Evolutionary conservation across 2,329 filamentous ascomycete species (phyloP).

Genomic region (Colletotrichum aenigma): DNA sequence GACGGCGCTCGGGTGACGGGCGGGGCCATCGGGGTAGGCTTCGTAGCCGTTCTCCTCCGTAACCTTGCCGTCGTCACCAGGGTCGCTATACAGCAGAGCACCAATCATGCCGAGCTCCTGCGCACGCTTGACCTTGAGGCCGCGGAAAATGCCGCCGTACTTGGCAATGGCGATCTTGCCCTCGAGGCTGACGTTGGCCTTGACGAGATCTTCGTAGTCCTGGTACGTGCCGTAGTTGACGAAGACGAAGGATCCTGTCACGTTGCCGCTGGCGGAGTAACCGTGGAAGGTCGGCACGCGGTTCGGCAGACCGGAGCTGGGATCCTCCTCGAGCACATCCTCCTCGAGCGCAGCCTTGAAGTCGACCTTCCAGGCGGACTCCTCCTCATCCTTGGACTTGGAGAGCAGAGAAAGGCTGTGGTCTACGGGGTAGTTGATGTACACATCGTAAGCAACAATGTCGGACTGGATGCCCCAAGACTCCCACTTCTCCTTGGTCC

Average conservation of each 20-base stretch:
- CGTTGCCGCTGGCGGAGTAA: slow-evolving; percentile 91
- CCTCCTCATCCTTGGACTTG: slow-evolving; percentile 38
- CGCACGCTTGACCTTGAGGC: slow-evolving; percentile 90
- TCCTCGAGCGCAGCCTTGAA: slow-evolving; percentile 85
- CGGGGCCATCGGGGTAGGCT: slow-evolving; percentile 84
- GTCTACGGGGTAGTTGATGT: slow-evolving; percentile 77
- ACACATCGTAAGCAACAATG: slow-evolving; percentile 76
- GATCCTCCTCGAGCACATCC: slow-evolving; percentile 82
- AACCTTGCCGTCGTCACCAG: slow-evolving; percentile 82
- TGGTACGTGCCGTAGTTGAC: slow-evolving; percentile 89
- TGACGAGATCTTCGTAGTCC: slow-evolving; percentile 82
- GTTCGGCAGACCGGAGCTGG: slow-evolving; percentile 73
- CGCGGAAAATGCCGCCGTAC: slow-evolving; percentile 87
- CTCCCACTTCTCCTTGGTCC: slow-evolving; percentile 77
- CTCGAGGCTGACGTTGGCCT: slow-evolving; percentile 74
- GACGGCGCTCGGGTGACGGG: slow-evolving; percentile 85
- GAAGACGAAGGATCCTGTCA: slow-evolving; percentile 85
- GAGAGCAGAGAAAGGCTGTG: slow-evolving; percentile 72
- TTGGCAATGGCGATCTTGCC: slow-evolving; percentile 89
- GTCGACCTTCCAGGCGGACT: slow-evolving; percentile 60
- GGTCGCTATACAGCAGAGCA: slow-evolving; percentile 84
- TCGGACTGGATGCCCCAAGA: slow-evolving; percentile 70
- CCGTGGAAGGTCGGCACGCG: slow-evolving; percentile 92
- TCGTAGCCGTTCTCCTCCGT: slow-evolving; percentile 83
- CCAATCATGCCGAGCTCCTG: slow-evolving; percentile 90